Percentiles rank a stretch among this genome's conserved stretches.
These are phyloP conservation scores for Gryganskiella cystojenkinii DNA, from an alignment of 192 early-diverging fungal species.

Conservation along the genomic window DNA sequence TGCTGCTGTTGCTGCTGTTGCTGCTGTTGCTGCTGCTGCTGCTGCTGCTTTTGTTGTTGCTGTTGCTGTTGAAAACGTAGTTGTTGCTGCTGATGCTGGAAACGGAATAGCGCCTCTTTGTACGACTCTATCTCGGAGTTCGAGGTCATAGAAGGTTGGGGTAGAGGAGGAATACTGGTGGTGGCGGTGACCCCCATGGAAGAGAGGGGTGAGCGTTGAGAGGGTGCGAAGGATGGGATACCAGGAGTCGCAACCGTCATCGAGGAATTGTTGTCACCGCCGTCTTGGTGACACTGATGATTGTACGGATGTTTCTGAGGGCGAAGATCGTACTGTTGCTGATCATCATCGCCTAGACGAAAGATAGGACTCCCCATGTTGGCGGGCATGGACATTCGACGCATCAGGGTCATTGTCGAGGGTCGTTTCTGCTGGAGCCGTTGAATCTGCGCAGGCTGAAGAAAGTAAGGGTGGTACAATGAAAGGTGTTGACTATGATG, in stretches of 20 bases:
- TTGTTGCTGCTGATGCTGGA: constrained; percentile 20
- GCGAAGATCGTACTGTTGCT: background rate
- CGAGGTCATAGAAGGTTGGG: background rate
- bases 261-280: no score
- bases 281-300: no score
- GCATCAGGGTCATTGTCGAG: constrained; percentile 19
- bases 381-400: constrained; percentile 50
- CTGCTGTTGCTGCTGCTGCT: constrained; percentile 1
- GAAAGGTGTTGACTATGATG: no score
- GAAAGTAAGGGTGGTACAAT: no score
- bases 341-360: background rate
- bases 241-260: no score
- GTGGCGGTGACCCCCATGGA: no score
- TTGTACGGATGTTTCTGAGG: background rate
- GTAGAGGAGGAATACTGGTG: background rate
- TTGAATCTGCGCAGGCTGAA: no score
- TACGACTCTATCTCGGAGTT: no score
- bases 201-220: no score
- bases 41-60: constrained; percentile 2
- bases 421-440: background rate
- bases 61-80: background rate
- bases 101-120: no score
- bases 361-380: constrained; percentile 1
- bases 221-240: no score
- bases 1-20: constrained; percentile 8